phyloP scores from a whole-genome alignment of 192 early-diverging fungal species.

The Backusella sp. region DNA sequence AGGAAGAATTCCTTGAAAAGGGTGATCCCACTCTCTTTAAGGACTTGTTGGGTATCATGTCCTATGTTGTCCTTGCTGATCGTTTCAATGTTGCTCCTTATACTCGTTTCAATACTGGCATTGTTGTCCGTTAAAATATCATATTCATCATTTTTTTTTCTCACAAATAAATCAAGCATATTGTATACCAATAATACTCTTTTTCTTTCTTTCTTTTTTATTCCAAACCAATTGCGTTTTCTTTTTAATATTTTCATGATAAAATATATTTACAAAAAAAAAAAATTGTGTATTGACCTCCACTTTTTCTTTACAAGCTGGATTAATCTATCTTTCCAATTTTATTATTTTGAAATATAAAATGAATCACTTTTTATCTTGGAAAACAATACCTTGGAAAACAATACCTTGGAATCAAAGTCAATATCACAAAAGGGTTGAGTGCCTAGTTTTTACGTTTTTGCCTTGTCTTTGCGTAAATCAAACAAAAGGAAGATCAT shows the following conservation, averaged over 20 bases:
- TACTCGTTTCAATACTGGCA: neutral
- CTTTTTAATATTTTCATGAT: no score
- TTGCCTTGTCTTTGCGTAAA: neutral
- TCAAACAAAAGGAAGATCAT: neutral
- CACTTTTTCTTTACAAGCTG: conserved; percentile 36
- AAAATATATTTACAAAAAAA: no score
- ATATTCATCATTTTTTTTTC: neutral
- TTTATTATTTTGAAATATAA: neutral
- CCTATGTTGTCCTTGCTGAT: neutral
- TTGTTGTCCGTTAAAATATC: neutral
- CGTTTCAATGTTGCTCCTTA: conserved; percentile 9
- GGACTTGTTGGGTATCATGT: conserved; percentile 10
- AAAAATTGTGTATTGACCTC: neutral
- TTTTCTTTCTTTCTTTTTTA: no score
- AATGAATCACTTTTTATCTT: no score
- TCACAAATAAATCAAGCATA: neutral
- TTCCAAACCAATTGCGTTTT: no score
- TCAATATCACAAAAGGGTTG: conserved; percentile 84
- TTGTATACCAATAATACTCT: neutral
- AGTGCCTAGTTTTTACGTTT: conserved; percentile 44
- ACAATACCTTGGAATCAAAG: conserved; percentile 75
- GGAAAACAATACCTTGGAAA: conserved; percentile 60
- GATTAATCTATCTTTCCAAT: conserved; percentile 58
- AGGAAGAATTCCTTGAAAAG: neutral
- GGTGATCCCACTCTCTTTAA: neutral